Evolutionary conservation across 2,329 filamentous ascomycete genomes (phyloP).

Genomic region (Colletotrichum caudatum): DNA sequence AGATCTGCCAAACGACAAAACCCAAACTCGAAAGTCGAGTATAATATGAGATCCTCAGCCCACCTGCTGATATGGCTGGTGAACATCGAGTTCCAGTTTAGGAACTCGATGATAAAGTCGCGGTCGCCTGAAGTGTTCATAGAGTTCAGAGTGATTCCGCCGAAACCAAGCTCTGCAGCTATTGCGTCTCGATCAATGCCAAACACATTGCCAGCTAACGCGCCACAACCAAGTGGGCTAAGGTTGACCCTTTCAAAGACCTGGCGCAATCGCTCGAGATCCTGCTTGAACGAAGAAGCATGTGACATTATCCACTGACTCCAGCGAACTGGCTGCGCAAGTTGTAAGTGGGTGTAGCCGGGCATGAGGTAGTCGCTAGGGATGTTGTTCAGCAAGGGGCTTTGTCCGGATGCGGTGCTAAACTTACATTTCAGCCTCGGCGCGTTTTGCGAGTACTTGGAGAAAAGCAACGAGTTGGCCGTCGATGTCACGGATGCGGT

Average conservation of each 20-base stretch:
- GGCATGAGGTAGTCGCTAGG: slow-evolving; percentile 21
- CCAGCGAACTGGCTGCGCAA: slow-evolving; percentile 37
- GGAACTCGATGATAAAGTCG: slow-evolving; percentile 78
- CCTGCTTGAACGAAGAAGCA: slow-evolving; percentile 44
- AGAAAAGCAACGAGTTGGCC: slow-evolving; percentile 76
- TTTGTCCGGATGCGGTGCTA: slow-evolving; percentile 35
- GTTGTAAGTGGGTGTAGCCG: background rate
- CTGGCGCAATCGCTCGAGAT: slow-evolving; percentile 46
- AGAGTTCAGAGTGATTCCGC: slow-evolving; percentile 75
- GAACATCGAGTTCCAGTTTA: slow-evolving; percentile 77
- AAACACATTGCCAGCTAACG: slow-evolving; percentile 48
- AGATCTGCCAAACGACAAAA: slow-evolving; percentile 45
- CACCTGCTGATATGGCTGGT: slow-evolving; percentile 79
- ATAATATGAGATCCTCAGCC: slow-evolving; percentile 79
- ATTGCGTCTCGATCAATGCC: slow-evolving; percentile 49
- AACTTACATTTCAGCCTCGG: slow-evolving; percentile 74
- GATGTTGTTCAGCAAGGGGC: slow-evolving; percentile 43
- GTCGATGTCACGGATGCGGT: slow-evolving; percentile 79
- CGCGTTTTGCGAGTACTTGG: slow-evolving; percentile 74
- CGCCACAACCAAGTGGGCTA: slow-evolving; percentile 45
- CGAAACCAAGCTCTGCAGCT: slow-evolving; percentile 76
- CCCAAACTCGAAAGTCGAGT: slow-evolving; percentile 45
- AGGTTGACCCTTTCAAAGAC: slow-evolving; percentile 45
- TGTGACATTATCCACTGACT: slow-evolving; percentile 45
- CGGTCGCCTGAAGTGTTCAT: slow-evolving; percentile 78